Conservation (phyloP, 78 protist genomes). For the Anaeramoeba ignava region DNA sequence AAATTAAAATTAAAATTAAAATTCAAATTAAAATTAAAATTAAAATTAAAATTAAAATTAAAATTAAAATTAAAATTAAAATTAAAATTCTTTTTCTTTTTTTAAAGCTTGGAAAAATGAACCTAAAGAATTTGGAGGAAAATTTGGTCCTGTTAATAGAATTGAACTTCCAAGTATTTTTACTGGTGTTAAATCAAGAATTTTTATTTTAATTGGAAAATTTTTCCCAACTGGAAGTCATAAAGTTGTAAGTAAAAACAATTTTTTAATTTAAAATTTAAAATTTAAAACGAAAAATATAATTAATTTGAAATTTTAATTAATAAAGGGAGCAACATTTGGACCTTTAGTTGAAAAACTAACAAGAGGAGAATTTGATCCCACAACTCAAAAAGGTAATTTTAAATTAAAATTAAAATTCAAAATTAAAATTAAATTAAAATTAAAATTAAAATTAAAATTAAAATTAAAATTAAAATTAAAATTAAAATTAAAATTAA, state of each 20-base stretch:
- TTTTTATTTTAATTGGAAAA: slow-evolving; percentile 24
- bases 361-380: slow-evolving; percentile 21
- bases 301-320: not conserved
- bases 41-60: no score
- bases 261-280: no score
- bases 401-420: no score
- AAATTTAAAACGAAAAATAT: no score
- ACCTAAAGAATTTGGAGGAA: slow-evolving; percentile 5
- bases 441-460: slow-evolving; percentile 28
- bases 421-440: no score
- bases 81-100: no score
- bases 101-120: slow-evolving; percentile 32
- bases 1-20: no score
- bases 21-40: no score
- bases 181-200: slow-evolving; percentile 26
- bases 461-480: no score
- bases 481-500: no score
- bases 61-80: no score
- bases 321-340: slow-evolving; percentile 9
- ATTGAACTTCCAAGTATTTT: slow-evolving; percentile 19
- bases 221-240: slow-evolving; percentile 33
- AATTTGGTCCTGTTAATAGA: slow-evolving; percentile 5
- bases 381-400: slow-evolving; percentile 14
- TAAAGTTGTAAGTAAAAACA: no score
- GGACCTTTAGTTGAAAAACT: slow-evolving; percentile 19